phyloP scores from a whole-genome alignment of 495 filamentous ascomycete genomes.

The Hypoxylon subgilvum region DNA sequence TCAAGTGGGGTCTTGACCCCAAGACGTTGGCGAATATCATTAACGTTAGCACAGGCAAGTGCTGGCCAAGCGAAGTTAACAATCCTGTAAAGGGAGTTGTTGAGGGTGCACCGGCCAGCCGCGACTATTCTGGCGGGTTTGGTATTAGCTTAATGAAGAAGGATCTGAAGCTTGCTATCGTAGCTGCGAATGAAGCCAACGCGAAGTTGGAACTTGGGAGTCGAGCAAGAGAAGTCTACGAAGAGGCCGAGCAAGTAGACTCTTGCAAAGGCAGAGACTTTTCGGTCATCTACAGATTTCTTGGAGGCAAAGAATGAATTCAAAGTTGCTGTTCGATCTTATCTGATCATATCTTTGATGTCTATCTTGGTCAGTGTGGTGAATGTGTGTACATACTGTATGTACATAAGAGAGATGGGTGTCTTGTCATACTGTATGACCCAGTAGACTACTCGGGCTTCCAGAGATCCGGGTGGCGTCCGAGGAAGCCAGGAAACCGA shows the following conservation, averaged over 20 bases:
- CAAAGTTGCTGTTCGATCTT: conserved; percentile 7
- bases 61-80: conserved; percentile 91
- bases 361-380: too few species aligned
- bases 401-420: background rate
- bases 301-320: conserved; percentile 58
- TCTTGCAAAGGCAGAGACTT: conserved; percentile 77
- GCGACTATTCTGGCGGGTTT: conserved; percentile 82
- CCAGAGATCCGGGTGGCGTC: conserved; percentile 14
- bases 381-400: background rate
- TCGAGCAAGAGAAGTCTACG: conserved; percentile 71
- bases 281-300: conserved; percentile 80
- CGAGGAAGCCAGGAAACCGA: conserved; percentile 9
- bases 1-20: conserved; percentile 82
- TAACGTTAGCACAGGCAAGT: conserved; percentile 83
- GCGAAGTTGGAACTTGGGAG: conserved; percentile 70
- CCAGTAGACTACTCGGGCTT: too few species aligned
- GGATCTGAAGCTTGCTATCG: conserved; percentile 74
- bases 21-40: conserved; percentile 79
- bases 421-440: too few species aligned
- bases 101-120: conserved; percentile 70
- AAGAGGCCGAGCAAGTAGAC: conserved; percentile 63
- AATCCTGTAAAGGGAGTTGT: conserved; percentile 91
- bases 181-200: conserved; percentile 70
- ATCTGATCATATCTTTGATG: background rate
- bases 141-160: conserved; percentile 86